Evolutionary conservation across 2,329 filamentous ascomycete species (phyloP).

Genomic region (Fusarium burgessii): DNA sequence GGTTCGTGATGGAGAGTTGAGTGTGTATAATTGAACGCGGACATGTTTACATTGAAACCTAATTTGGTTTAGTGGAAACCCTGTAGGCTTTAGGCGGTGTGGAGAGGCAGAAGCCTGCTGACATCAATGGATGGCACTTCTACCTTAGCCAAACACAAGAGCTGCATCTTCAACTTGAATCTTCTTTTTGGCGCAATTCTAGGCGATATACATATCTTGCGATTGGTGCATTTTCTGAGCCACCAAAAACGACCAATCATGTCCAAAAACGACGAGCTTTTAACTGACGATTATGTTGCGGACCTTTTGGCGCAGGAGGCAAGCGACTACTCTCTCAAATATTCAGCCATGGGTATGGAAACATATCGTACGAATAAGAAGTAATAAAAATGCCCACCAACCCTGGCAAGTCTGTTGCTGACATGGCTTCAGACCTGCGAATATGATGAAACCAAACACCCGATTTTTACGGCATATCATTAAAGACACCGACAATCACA

Average conservation of each 20-base stretch:
- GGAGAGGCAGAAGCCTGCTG: constrained; percentile 32
- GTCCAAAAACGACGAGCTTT: constrained; percentile 61
- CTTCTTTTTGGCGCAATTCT: constrained; percentile 16
- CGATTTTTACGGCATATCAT: constrained; percentile 90
- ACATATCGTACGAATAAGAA: constrained; percentile 67
- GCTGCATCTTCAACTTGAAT: constrained; percentile 7
- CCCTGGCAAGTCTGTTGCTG: constrained; percentile 30
- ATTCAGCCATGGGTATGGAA: constrained; percentile 79
- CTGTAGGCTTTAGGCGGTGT: constrained; percentile 36
- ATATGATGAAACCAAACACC: constrained; percentile 89
- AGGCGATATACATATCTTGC: constrained; percentile 2
- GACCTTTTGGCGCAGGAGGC: constrained; percentile 85
- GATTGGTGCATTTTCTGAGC: neutral
- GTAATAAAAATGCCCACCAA: constrained; percentile 50
- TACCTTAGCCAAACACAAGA: neutral
- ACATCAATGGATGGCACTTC: constrained; percentile 24
- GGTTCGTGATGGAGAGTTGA: neutral
- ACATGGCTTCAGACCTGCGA: constrained; percentile 64
- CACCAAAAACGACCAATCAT: constrained; percentile 43
- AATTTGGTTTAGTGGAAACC: constrained; percentile 44
- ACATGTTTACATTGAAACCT: constrained; percentile 57
- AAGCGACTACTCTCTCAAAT: constrained; percentile 76
- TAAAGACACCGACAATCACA: constrained; percentile 88
- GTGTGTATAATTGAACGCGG: constrained; percentile 15
- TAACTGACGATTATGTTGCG: constrained; percentile 84